Evolutionary conservation across 192 early-diverging fungal genomes (phyloP).

Genomic region (Mortierella hygrophila): DNA sequence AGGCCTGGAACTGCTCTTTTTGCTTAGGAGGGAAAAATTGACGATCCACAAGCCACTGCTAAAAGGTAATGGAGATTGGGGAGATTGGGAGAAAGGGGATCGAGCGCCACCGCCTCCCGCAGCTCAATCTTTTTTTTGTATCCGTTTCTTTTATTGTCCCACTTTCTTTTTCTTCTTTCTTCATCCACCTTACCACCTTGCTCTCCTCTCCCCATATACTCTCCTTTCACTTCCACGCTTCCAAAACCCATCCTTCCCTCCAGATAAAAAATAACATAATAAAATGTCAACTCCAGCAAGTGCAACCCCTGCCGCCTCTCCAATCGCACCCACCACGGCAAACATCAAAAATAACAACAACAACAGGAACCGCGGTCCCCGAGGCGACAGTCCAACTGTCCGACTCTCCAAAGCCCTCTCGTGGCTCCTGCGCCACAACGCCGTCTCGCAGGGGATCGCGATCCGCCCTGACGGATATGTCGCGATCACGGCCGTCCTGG

Average conservation of each 20-base stretch:
- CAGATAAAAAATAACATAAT: neutral
- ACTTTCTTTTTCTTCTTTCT: neutral
- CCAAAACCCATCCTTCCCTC: no score
- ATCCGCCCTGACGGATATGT: slow-evolving; percentile 86
- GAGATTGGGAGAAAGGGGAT: no score
- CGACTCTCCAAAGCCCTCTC: slow-evolving; percentile 83
- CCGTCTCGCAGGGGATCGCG: slow-evolving; percentile 78
- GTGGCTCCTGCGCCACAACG: slow-evolving; percentile 88
- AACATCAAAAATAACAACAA: neutral
- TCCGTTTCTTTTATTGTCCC: neutral
- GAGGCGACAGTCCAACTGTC: slow-evolving; percentile 44
- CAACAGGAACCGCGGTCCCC: slow-evolving; percentile 16
- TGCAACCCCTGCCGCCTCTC: neutral
- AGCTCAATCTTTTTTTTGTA: neutral
- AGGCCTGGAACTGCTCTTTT: neutral
- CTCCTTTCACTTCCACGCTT: neutral
- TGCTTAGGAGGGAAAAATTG: neutral
- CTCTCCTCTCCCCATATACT: no score
- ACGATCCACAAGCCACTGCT: slow-evolving; percentile 8
- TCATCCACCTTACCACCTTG: no score
- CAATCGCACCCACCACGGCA: neutral
- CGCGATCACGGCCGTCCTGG: slow-evolving; percentile 73
- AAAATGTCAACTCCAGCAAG: neutral
- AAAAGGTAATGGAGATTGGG: no score
- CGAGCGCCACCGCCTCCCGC: neutral